Evolutionary conservation across 306 rosid species (phyloP), one percentile per base, ranked within the genome.

Genomic region (Castanea crenata): DNA sequence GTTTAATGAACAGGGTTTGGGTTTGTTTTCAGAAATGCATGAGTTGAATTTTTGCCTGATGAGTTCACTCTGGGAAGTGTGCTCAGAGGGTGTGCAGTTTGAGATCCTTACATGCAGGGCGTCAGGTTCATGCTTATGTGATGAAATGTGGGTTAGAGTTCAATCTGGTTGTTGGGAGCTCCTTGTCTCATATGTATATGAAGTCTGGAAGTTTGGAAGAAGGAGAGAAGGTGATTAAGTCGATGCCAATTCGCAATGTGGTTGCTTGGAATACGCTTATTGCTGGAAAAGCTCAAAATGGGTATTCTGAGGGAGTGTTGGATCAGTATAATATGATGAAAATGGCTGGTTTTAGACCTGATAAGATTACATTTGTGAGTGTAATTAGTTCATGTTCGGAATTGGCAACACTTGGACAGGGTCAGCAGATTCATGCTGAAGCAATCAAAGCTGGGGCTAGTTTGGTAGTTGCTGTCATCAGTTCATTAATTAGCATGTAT

Each of bases 221-320:
- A 27, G 98, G 97, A 74, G 94, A 91, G 77, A 83, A 83, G 55
- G 84, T 87, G 58, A 91, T 95, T 68, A 85, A 69, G 74, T 84
- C 79, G 35, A 87, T 95, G 97, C 95, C 95, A 0, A 69, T 52
- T 77, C 83, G 86, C 70, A 95, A 85, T 84, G 83, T 95, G 73
- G 92, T 95, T 86, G 94, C 94, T 84, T 92, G 99, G 99, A 95
- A 95, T 88, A 92, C 97, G 6, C 94, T 92, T 68, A 91, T 92
- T 76, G 95, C 97, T 0, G 99, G 99, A 64, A 95, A 92, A 85
- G 91, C 96, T 59, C 97, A 90, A 64, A 87, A 88, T 68, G 90
- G 95, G 75, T 63, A 55, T 23, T 77, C 86, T 19, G 91, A 85
- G 71, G 92, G 80, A 78, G 97, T 92, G 77, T 9, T 94, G 73